Evolutionary conservation across 2,329 filamentous ascomycete genomes (phyloP).

Genomic region (Fusarium odoratissimum): DNA sequence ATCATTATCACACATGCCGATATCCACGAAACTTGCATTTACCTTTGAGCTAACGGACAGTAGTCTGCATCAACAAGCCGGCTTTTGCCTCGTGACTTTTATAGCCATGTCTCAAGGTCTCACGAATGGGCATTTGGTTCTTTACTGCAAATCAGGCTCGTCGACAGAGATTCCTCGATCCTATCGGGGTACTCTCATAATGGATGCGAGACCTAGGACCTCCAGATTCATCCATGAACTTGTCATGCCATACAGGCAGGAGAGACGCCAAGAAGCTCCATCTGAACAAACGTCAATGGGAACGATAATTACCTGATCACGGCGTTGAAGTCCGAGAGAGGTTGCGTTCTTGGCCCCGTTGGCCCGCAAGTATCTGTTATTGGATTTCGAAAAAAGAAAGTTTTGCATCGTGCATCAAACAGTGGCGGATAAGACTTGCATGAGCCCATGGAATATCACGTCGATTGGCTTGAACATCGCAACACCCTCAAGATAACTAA

Average conservation of each 20-base stretch:
- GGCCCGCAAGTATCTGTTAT: constrained; percentile 6
- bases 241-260: neutral
- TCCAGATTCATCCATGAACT: neutral
- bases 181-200: neutral
- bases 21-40: constrained; percentile 6
- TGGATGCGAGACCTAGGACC: neutral
- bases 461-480: constrained; percentile 12
- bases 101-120: neutral
- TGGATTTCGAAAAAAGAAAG: constrained; percentile 13
- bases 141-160: neutral
- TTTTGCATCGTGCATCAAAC: neutral
- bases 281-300: neutral
- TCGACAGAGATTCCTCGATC: neutral
- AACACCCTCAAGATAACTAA: constrained; percentile 20
- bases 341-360: constrained; percentile 13
- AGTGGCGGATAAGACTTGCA: constrained; percentile 29
- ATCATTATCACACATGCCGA: neutral
- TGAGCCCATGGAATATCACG: neutral
- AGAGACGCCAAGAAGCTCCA: constrained; percentile 3
- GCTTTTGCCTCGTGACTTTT: neutral
- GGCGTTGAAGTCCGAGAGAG: constrained; percentile 2
- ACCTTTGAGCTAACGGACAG: constrained; percentile 14
- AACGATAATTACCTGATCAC: constrained; percentile 20
- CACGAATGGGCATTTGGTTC: neutral
- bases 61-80: neutral